These are phyloP conservation scores for Malus sylvestris DNA, from an alignment of 306 rosid species.

Conservation along the genomic window DNA sequence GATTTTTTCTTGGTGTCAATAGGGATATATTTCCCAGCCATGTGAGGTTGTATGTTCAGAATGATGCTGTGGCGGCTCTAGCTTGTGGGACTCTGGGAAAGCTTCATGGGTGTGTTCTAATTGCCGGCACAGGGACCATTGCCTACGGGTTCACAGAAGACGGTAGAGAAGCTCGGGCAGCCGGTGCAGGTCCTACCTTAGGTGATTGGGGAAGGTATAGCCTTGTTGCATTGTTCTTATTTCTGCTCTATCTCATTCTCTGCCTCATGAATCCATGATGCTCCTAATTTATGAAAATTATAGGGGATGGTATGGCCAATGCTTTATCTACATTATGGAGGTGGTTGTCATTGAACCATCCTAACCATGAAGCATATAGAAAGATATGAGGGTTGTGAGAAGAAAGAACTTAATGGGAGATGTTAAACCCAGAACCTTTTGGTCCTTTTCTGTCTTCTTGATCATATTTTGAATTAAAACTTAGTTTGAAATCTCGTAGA, in stretches of 20 bases:
- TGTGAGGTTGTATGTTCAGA: conserved; percentile 71
- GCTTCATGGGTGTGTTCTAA: conserved; percentile 88
- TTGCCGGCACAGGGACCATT: conserved; percentile 92
- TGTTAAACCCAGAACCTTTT: neutral
- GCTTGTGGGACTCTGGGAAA: conserved; percentile 90
- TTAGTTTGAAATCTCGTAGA: neutral
- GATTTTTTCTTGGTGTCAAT: conserved; percentile 21
- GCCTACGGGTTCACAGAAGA: conserved; percentile 88
- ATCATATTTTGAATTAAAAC: neutral
- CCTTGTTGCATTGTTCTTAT: neutral
- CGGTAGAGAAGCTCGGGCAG: conserved; percentile 89
- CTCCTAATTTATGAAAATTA: neutral
- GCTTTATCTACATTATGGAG: neutral
- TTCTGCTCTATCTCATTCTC: neutral
- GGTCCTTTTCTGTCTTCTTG: neutral
- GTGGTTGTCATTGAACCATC: neutral
- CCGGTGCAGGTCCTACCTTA: conserved; percentile 91
- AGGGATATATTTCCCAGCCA: conserved; percentile 78
- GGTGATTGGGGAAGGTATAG: conserved; percentile 99
- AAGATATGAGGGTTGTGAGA: neutral
- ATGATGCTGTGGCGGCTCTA: conserved; percentile 94
- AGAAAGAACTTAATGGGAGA: neutral
- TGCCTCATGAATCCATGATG: neutral
- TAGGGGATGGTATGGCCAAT: neutral
- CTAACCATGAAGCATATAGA: neutral